Conservation (phyloP, 1,284 basidiomycete species). For the Ceratobasidium theobromae region DNA sequence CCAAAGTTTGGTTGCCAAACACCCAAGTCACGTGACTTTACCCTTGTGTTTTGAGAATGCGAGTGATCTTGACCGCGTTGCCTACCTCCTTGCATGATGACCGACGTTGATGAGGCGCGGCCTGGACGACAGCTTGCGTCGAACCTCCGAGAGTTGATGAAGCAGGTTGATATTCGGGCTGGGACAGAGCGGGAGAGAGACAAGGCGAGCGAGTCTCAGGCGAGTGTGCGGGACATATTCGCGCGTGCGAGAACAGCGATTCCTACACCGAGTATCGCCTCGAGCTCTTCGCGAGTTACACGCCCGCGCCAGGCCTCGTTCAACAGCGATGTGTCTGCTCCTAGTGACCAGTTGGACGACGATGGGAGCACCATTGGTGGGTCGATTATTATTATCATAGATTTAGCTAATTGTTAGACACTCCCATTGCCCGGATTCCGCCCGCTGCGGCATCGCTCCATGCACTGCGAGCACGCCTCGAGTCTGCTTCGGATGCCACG, state of each 20-base stretch:
- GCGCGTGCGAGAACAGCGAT: constrained; percentile 6
- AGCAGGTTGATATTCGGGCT: constrained; percentile 21
- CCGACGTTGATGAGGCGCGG: constrained; percentile 15
- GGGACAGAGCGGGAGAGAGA: constrained; percentile 4
- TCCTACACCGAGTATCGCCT: background rate
- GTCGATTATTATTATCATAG: background rate
- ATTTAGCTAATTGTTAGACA: constrained; percentile 2
- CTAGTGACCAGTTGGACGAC: background rate
- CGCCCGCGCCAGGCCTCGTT: background rate
- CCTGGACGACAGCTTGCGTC: constrained; percentile 4
- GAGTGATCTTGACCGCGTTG: too few relatives aligned
- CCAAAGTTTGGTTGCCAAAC: too few relatives aligned
- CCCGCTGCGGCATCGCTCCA: constrained; percentile 20
- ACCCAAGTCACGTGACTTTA: too few relatives aligned
- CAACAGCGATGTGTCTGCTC: constrained; percentile 8
- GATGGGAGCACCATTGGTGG: constrained; percentile 6
- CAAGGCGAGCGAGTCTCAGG: background rate
- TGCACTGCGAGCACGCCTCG: constrained; percentile 11
- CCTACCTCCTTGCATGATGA: too few relatives aligned
- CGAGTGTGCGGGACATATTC: constrained; percentile 21
- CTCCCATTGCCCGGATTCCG: constrained; percentile 12
- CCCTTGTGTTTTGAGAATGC: background rate
- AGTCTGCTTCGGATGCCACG: background rate
- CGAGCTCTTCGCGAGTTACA: background rate
- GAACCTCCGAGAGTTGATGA: constrained; percentile 23